Base-by-base conservation (phyloP, 352 stramenopile genomes). In the Phytophthora colocasiae region DNA sequence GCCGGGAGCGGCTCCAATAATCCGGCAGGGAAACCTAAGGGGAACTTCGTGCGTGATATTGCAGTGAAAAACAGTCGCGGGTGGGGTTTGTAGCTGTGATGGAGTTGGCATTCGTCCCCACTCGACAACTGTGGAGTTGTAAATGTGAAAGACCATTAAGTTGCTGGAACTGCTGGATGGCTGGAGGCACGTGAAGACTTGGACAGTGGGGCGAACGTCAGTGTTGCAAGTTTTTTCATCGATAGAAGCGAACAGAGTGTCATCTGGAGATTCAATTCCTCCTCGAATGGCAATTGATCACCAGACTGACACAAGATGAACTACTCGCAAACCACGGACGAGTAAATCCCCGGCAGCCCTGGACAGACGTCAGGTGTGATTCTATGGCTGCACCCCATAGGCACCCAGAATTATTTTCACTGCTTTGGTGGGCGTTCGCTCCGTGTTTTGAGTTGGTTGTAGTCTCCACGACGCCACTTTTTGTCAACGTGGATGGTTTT, bases 61-160 rank as follows among this genome's bases (percentile, higher is more conserved):
- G 11, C 27, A 17, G 50, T 6, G 29, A 41, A 19, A 29, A 32
- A 19, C 11, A 58, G 7, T 27, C 17, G 14, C 12, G 34, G 36
- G 22, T 64, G 38, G 31, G 53, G n/a, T n/a, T 14, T 8, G 39
- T 24, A 4, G 26, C 36, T 10, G 31, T 36, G 9, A 36, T 36
- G 19, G 45, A 34, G 3, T 49, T 36, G 9, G 44, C 12, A 12
- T 48, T 19, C 2, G 4, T 49, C 17, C 11, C 38, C 57, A 65
- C 26, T 58, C 38, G 1, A 65, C 31, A 2, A 58, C 47, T n/a
- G 57, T 65, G 19, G 57, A 65, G 39, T 65, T 65, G 57, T 65
- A 65, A 7, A 65, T 34, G 12, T 65, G 48, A 3, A 65, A 45
- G 0, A 65, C 22, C 12, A 54, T 26, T 8, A 65, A n/a, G 36